Conservation (phyloP, 768 basidiomycete species). For the Auricularia sp. region DNA sequence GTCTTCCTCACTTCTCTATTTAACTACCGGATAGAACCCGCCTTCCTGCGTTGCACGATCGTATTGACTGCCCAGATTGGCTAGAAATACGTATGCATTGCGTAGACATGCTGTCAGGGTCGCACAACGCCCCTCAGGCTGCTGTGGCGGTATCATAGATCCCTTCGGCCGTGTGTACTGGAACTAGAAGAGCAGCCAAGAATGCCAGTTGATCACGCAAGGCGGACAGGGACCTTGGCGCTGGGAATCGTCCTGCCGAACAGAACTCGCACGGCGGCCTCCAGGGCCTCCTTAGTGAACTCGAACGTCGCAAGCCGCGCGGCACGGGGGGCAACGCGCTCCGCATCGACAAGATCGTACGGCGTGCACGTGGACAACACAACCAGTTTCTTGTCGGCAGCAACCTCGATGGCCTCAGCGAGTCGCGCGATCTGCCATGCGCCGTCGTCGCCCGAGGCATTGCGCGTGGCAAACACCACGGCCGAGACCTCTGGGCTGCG, state of each 20-base stretch:
- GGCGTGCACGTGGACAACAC: constrained; percentile 56
- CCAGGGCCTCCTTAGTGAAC: constrained; percentile 44
- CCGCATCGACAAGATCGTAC: constrained; percentile 40
- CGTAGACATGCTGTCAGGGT: no score
- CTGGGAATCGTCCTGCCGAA: constrained; percentile 27
- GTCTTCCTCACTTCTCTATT: no score
- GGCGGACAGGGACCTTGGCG: constrained; percentile 22
- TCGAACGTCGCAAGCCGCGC: constrained; percentile 48
- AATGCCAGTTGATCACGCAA: no score
- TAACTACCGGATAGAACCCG: no score
- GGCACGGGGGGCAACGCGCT: constrained; percentile 2
- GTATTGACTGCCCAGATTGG: no score
- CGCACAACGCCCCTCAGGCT: no score
- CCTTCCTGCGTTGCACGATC: no score
- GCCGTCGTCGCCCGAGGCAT: constrained; percentile 33
- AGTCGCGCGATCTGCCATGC: constrained; percentile 44
- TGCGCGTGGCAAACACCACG: constrained; percentile 48
- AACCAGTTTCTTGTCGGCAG: constrained; percentile 26
- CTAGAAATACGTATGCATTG: no score
- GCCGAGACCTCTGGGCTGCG: constrained; percentile 6
- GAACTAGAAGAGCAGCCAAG: no score
- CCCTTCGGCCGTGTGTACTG: no score
- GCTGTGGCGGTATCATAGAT: no score
- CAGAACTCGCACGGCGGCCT: constrained; percentile 32
- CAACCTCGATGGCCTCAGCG: constrained; percentile 16